A percentile compares a stretch with the other conserved stretches of the same genome.
Evolutionary conservation across 108 stramenopile genomes (phyloP).

Genomic region (Fragilaria crotonensis): DNA sequence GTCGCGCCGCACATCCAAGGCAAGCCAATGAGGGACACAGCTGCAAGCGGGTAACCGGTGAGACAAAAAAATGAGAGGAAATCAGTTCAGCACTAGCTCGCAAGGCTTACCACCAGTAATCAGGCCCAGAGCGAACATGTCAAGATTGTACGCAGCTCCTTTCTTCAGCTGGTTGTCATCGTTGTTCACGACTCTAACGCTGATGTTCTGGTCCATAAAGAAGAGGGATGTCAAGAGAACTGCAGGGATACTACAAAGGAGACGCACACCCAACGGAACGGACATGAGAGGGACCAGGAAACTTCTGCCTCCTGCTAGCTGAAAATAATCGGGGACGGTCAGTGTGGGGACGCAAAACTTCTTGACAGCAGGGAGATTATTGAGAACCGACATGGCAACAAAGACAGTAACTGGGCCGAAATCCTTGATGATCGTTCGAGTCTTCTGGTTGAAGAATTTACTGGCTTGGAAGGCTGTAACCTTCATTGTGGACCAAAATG

Average conservation of each 20-base stretch:
- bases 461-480: constrained; percentile 62
- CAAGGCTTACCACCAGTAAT: constrained; percentile 69
- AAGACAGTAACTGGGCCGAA: constrained; percentile 91
- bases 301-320: constrained; percentile 65
- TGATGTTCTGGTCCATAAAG: constrained; percentile 97
- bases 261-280: constrained; percentile 48
- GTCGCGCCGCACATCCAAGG: constrained; percentile 99
- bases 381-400: constrained; percentile 65
- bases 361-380: constrained; percentile 45
- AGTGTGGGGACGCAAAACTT: constrained; percentile 76
- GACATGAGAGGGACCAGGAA: constrained; percentile 66
- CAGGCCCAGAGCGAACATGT: constrained; percentile 86
- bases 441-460: constrained; percentile 62
- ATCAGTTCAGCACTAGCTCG: background rate
- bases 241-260: constrained; percentile 84
- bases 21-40: constrained; percentile 78
- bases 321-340: constrained; percentile 66
- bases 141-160: constrained; percentile 86
- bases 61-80: background rate
- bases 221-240: constrained; percentile 81
- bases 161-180: constrained; percentile 87
- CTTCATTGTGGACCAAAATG: constrained; percentile 57
- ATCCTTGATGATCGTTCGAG: constrained; percentile 77
- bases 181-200: constrained; percentile 85
- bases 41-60: constrained; percentile 11